phyloP scores from a whole-genome alignment of 257 asterid genomes.

The Linaria vulgaris region DNA sequence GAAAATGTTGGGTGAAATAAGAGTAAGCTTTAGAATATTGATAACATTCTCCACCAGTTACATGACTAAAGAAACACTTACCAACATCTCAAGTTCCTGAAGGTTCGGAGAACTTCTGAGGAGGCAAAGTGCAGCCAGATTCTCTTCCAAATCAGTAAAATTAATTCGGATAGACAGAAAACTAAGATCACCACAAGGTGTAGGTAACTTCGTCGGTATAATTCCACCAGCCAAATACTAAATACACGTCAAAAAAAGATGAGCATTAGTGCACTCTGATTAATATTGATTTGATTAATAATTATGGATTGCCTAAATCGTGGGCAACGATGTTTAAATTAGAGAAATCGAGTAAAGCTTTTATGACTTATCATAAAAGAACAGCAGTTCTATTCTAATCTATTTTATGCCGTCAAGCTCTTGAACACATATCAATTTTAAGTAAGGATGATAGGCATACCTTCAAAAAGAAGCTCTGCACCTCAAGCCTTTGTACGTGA shows the following conservation, averaged over 20 bases:
- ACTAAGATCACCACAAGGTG: constrained; percentile 69
- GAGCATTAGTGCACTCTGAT: neutral
- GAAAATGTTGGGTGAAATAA: neutral
- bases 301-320: neutral
- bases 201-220: constrained; percentile 68
- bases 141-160: constrained; percentile 68
- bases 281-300: neutral
- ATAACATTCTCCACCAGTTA: neutral
- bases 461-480: constrained; percentile 92
- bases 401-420: neutral
- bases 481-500: constrained; percentile 88
- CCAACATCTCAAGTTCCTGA: constrained; percentile 90
- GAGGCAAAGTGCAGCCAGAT: constrained; percentile 77
- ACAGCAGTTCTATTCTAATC: neutral
- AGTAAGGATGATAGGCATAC: constrained; percentile 36
- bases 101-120: constrained; percentile 90
- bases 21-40: too few relatives aligned
- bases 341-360: neutral
- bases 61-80: constrained; percentile 37
- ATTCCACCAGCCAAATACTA: constrained; percentile 88
- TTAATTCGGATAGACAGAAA: constrained; percentile 76
- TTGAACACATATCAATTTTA: constrained; percentile 3
- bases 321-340: neutral
- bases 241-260: constrained; percentile 16
- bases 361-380: neutral